Evolutionary conservation across 192 early-diverging fungal species (phyloP).

Genomic region (Coemansia sp.): DNA sequence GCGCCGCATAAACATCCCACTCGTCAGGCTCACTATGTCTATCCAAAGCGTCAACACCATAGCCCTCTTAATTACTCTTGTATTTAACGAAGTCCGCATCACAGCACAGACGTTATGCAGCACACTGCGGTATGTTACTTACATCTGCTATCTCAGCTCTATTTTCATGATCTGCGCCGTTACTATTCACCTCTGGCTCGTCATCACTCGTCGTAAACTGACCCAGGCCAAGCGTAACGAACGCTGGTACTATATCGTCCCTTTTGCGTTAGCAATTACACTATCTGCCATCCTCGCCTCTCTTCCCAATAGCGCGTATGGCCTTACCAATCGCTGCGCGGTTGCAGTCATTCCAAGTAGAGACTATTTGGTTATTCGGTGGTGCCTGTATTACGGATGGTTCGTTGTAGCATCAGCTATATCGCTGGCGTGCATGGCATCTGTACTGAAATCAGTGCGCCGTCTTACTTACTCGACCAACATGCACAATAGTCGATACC

Average conservation of each 20-base stretch:
- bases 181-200: conserved; percentile 53
- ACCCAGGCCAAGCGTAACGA: conserved; percentile 39
- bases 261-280: conserved; percentile 34
- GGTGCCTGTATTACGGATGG: conserved; percentile 56
- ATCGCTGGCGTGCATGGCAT: conserved; percentile 48
- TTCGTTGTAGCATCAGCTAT: conserved; percentile 47
- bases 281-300: conserved; percentile 34
- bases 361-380: conserved; percentile 41
- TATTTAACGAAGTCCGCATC: conserved; percentile 31
- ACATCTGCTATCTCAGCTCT: conserved; percentile 51
- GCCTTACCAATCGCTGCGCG: conserved; percentile 28
- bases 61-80: conserved; percentile 39
- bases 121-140: conserved; percentile 44
- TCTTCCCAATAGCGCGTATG: conserved; percentile 45
- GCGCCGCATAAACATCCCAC: conserved; percentile 44
- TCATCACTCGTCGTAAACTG: conserved; percentile 50
- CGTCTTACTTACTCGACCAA: conserved; percentile 43
- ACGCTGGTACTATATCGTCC: conserved; percentile 58
- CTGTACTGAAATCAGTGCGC: conserved; percentile 38
- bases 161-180: conserved; percentile 54
- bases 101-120: conserved; percentile 36
- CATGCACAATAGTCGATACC: neutral
- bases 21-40: conserved; percentile 47
- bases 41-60: conserved; percentile 52
- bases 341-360: conserved; percentile 21